Base-by-base conservation (phyloP, 164 flowering plant species). In the Berberis thunbergii region DNA sequence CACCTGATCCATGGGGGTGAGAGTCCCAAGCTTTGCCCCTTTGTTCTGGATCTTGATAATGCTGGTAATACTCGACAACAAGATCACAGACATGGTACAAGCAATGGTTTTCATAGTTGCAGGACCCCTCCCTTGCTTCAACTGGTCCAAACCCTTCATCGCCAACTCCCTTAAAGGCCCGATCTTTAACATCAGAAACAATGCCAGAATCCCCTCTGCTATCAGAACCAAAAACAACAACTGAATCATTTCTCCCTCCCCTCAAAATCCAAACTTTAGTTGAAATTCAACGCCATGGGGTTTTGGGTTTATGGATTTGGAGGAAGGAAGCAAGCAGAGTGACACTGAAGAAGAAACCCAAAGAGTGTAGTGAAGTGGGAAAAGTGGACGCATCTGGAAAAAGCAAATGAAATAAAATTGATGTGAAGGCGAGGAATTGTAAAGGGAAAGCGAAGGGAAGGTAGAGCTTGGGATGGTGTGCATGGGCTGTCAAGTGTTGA, bases 1-100 rank as follows among this genome's bases (percentile, higher is more conserved):
- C 57, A 94, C 98, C 75, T 94, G 97, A 81, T 94, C 97, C 98
- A 94, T 94, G 9, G 98, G 98, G 1, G 98, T 82, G 84, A 90
- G 81, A 2, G 98, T 87, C 45, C 98, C 97, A 60, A 87, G 82
- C 81, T 94, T 94, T 3, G 84, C 82, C 52, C 95, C 92, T 67
- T 85, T 87, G 76, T 86, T 94, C 80, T 90, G 97, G 80, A 94
- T 94, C 89, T 87, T 88, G 46, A 86, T 65, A 72, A 94, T 87
- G 82, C 82, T 90, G 54, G 75, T 73, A n/a, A 88, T 63, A 63
- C 87, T 83, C 0, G 94, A 90, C 0, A 80, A 63, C 4, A 88
- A 73, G 62, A 93, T 93, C 70, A 87, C 86, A 57, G 82, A 79
- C 82, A 93, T 83, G 6, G 96, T 88, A 13, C 92, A 78, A 44